Conservation (phyloP, 140 eudicot species). For the Erigeron philadelphicus region DNA sequence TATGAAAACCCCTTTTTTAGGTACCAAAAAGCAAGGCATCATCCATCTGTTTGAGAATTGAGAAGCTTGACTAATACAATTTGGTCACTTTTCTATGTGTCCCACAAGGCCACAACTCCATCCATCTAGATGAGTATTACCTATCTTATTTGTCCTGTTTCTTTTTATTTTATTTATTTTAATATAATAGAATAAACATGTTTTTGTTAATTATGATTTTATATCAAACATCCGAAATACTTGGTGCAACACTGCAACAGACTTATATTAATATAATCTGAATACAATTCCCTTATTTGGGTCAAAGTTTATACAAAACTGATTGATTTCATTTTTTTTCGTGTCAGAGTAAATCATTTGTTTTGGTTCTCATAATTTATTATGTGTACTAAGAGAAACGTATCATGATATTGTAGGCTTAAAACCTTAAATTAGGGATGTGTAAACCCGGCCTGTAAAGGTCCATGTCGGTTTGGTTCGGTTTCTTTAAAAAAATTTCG, state of each 20-base stretch:
- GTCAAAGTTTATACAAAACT: background rate
- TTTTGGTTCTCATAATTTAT: too few species aligned
- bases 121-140: background rate
- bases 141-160: background rate
- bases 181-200: background rate
- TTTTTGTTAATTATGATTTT: background rate
- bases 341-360: too few species aligned
- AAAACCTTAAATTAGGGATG: too few species aligned
- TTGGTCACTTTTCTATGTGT: conserved; percentile 14
- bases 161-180: background rate
- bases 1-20: conserved; percentile 21
- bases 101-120: background rate
- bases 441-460: too few species aligned
- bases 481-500: too few species aligned
- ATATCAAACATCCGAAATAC: background rate
- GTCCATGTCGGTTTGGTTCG: too few species aligned
- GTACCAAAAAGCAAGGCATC: background rate
- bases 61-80: conserved; percentile 19
- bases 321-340: too few species aligned
- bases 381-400: too few species aligned
- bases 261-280: background rate
- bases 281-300: background rate
- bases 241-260: background rate
- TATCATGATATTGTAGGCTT: too few species aligned
- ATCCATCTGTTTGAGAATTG: conserved; percentile 4